Base-by-base conservation (phyloP, 2,329 filamentous ascomycete species). In the Epichloe sylvatica region DNA sequence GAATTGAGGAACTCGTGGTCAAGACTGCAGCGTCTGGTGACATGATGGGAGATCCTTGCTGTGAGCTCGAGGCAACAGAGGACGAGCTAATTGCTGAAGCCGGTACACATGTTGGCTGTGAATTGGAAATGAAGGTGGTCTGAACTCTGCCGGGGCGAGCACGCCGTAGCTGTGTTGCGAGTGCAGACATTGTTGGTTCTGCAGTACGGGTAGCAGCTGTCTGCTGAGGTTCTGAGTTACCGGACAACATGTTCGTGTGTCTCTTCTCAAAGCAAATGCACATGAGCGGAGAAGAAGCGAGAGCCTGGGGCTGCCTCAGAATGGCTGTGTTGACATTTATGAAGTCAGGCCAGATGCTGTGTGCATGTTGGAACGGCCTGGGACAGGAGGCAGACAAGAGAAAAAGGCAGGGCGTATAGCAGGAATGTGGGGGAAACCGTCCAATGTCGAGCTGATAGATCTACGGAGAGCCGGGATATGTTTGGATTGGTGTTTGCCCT, bases 1-100 rank as follows among this genome's bases (percentile, higher is more conserved):
- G 80, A 50, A 83, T 67, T 9, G 82, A 85, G 61, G 76, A 80
- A 64, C 74, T 78, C 49, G 73, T 76, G 50, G 75, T 78, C 54
- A 76, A 67, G 43, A 74, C 65, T 36, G 70, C 65, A 2, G 70
- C 67, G 21, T 77, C 74, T 12, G 77, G 73, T 37, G 76, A 75
- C 70, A 78, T 72, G 60, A 74, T 67, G 49, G 79, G 78, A 4
- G 78, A 82, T 52, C 68, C 69, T 56, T 77, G 72, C 51, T 70
- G 70, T 13, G 75, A 76, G 59, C 69, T 75, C 49, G 77, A 77
- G 40, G 76, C 71, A 50, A 73, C 67, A 30, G 77, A 76, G 17
- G 77, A 78, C 49, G 70, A 68, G 66, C 75, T 79, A 56, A 77
- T 68, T 52, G 76, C 72, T 36, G 77, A 80, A 38, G 68, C 62